phyloP scores from a whole-genome alignment of 2,329 filamentous ascomycete genomes.

The Triangularia verruculosa region DNA sequence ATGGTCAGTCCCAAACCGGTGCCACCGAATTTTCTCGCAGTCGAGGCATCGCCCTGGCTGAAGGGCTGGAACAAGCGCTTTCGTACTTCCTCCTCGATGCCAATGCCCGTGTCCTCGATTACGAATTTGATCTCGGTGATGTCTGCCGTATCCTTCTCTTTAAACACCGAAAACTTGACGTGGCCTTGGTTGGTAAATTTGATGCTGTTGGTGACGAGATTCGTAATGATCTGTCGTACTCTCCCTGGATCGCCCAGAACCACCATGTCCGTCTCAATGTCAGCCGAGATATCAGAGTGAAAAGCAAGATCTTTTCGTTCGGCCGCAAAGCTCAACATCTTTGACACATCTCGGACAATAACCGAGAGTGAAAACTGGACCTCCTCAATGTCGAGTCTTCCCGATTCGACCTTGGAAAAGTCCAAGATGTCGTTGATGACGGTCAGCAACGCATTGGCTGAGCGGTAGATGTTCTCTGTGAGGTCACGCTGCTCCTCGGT shows the following conservation, averaged over 20 bases:
- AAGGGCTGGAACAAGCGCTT: constrained; percentile 76
- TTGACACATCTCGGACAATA: constrained; percentile 74
- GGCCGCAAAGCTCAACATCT: constrained; percentile 85
- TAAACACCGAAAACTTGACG: constrained; percentile 63
- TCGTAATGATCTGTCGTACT: constrained; percentile 79
- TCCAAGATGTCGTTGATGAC: constrained; percentile 91
- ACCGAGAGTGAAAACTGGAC: constrained; percentile 74
- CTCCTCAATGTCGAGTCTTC: constrained; percentile 73
- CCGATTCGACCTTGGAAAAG: constrained; percentile 82
- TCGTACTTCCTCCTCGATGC: constrained; percentile 74
- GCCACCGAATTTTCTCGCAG: constrained; percentile 73
- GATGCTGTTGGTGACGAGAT: constrained; percentile 73
- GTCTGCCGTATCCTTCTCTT: constrained; percentile 62
- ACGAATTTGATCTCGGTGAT: constrained; percentile 67
- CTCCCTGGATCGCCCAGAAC: constrained; percentile 85
- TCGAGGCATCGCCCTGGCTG: constrained; percentile 77
- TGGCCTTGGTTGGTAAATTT: constrained; percentile 70
- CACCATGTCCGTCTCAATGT: constrained; percentile 65
- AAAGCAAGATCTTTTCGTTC: constrained; percentile 76
- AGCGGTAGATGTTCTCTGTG: constrained; percentile 74
- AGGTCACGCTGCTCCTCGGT: constrained; percentile 70
- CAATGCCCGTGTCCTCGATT: constrained; percentile 76
- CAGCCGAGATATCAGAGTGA: constrained; percentile 59
- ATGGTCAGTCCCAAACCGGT: constrained; percentile 77
- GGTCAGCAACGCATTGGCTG: constrained; percentile 75